These are phyloP conservation scores for Phytophthora sp. DNA, from an alignment of 352 stramenopile species.

Conservation along the genomic window DNA sequence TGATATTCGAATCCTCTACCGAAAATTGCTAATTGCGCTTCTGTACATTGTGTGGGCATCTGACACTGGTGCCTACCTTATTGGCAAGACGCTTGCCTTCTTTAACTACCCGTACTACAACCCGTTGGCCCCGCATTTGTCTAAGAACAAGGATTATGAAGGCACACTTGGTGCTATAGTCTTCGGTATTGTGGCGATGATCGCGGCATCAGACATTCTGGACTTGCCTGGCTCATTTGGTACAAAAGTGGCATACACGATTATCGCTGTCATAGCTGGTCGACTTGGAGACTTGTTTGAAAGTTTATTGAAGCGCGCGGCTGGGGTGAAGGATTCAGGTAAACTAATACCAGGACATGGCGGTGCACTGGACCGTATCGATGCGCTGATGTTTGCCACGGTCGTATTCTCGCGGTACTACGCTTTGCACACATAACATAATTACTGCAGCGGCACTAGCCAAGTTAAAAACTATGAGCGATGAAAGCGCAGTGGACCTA, in stretches of 20 bases:
- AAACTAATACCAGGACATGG: constrained; percentile 94
- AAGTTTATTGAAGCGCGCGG: constrained; percentile 94
- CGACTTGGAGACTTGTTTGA: constrained; percentile 95
- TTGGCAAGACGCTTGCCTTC: constrained; percentile 85
- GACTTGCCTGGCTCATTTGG: constrained; percentile 71
- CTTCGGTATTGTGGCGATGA: constrained; percentile 84
- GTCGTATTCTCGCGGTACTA: constrained; percentile 64
- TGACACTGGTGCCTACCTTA: constrained; percentile 94
- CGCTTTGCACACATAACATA: constrained; percentile 20
- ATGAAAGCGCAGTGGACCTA: too few relatives aligned
- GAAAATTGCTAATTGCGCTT: constrained; percentile 65
- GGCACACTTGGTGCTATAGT: constrained; percentile 87
- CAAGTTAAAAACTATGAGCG: too few relatives aligned
- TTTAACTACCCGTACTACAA: constrained; percentile 86
- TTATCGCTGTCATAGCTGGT: constrained; percentile 91
- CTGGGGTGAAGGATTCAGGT: constrained; percentile 94
- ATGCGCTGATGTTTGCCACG: constrained; percentile 92
- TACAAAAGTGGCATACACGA: constrained; percentile 76
- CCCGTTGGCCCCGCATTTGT: constrained; percentile 86
- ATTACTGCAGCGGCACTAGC: too few relatives aligned
- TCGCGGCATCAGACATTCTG: constrained; percentile 67
- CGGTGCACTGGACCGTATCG: constrained; percentile 94
- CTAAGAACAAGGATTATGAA: constrained; percentile 96
- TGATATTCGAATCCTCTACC: constrained; percentile 49
- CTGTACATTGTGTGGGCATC: constrained; percentile 73